A percentile compares a stretch with the other conserved stretches of the same genome.
Conservation (phyloP, 176 grass and related monocot species). For the Cocos nucifera region DNA sequence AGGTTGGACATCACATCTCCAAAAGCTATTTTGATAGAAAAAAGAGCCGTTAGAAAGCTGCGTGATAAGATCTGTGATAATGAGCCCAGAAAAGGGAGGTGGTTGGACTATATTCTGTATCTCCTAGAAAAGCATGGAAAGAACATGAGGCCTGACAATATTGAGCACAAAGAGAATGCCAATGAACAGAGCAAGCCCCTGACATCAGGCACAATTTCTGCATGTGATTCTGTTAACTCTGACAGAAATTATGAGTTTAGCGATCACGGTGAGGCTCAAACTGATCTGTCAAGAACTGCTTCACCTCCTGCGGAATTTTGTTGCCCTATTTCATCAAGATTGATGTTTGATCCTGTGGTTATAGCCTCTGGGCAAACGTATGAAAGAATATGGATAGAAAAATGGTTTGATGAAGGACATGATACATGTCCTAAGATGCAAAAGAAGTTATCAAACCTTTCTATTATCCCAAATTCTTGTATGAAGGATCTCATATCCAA, state of each 20-base stretch:
- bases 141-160: slow-evolving; percentile 31
- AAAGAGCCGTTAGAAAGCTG: slow-evolving; percentile 62
- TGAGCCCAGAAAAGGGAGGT: slow-evolving; percentile 62
- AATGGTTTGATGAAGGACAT: slow-evolving; percentile 81
- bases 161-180: slow-evolving; percentile 27
- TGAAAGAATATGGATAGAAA: slow-evolving; percentile 77
- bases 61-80: slow-evolving; percentile 38
- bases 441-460: slow-evolving; percentile 64
- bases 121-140: slow-evolving; percentile 80
- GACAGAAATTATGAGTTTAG: slow-evolving; percentile 27
- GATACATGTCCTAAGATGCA: slow-evolving; percentile 75
- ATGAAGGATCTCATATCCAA: slow-evolving; percentile 79
- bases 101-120: slow-evolving; percentile 43
- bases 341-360: slow-evolving; percentile 92
- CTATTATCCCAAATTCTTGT: slow-evolving; percentile 66
- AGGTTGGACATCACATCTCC: slow-evolving; percentile 72
- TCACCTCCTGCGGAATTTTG: slow-evolving; percentile 62
- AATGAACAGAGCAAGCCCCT: slow-evolving; percentile 24
- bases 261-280: slow-evolving; percentile 24
- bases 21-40: slow-evolving; percentile 88
- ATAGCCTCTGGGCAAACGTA: slow-evolving; percentile 91
- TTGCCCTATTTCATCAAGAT: slow-evolving; percentile 76
- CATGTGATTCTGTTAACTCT: slow-evolving; percentile 18
- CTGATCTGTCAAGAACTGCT: slow-evolving; percentile 26
- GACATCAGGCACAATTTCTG: slow-evolving; percentile 8